Evolutionary conservation across 257 asterid species (phyloP).

Genomic region (Solanum peruvianum): DNA sequence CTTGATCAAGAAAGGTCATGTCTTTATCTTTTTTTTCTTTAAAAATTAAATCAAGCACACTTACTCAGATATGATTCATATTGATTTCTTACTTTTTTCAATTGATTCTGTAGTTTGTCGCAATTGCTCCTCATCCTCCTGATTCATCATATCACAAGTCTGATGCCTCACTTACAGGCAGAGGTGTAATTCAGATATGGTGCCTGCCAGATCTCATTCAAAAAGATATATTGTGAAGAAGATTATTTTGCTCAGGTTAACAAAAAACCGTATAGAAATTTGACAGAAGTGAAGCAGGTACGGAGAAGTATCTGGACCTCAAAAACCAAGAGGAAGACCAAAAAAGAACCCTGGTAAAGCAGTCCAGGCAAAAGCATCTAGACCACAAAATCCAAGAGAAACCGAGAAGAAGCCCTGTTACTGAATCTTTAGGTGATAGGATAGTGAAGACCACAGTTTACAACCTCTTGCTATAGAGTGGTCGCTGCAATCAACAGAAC

Average conservation of each 20-base stretch:
- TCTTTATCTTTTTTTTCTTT: background rate
- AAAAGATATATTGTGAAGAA: constrained; percentile 2
- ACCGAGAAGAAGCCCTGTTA: constrained; percentile 30
- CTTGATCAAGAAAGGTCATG: background rate
- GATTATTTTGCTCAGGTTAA: constrained; percentile 17
- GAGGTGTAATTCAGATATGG: constrained; percentile 93
- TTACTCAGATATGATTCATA: background rate
- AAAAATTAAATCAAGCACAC: background rate
- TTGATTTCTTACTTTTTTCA: constrained; percentile 2
- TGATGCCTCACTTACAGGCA: constrained; percentile 73
- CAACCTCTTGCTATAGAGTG: constrained; percentile 13
- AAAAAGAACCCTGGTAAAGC: constrained; percentile 10
- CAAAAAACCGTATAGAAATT: constrained; percentile 17
- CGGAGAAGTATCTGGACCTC: constrained; percentile 2
- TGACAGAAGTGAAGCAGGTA: constrained; percentile 5
- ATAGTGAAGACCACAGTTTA: constrained; percentile 1
- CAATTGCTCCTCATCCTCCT: constrained; percentile 92
- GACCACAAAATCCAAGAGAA: constrained; percentile 33
- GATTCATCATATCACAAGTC: constrained; percentile 73
- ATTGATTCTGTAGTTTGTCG: constrained; percentile 54
- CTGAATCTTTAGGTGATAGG: constrained; percentile 17
- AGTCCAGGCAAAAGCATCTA: background rate
- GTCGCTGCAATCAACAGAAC: constrained; percentile 3
- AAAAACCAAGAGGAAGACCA: constrained; percentile 27
- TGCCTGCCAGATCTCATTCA: constrained; percentile 35